Evolutionary conservation across 345 rosid species (phyloP).

Genomic region (Cardamine chenopodiifolia): DNA sequence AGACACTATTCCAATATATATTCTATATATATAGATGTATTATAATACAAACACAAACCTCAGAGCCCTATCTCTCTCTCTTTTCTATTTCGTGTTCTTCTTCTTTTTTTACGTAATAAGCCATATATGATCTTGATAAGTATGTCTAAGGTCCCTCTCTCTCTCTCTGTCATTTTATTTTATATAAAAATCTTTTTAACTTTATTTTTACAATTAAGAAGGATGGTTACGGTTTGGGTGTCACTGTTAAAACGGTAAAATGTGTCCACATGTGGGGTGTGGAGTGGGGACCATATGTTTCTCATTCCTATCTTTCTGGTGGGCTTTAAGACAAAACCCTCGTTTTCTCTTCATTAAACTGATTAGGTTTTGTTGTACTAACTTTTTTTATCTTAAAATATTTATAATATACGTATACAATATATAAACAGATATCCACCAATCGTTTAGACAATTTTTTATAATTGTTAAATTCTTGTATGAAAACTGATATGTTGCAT

Average conservation of each 20-base stretch:
- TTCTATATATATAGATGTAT: not conserved
- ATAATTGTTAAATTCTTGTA: slow-evolving; percentile 2
- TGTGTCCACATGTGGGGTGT: slow-evolving; percentile 61
- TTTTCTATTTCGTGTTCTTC: slow-evolving; percentile 36
- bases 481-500: not conserved
- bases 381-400: not conserved
- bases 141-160: slow-evolving; percentile 33
- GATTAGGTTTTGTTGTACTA: slow-evolving; percentile 40
- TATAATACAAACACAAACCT: slow-evolving; percentile 41
- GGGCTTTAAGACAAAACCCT: slow-evolving; percentile 48
- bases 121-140: slow-evolving; percentile 40
- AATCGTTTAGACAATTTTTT: not conserved
- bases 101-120: slow-evolving; percentile 21
- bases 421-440: not conserved
- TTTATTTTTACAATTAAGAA: slow-evolving; percentile 26
- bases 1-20: slow-evolving; percentile 26
- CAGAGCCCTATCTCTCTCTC: slow-evolving; percentile 46
- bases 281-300: slow-evolving; percentile 44
- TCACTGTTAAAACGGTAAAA: slow-evolving; percentile 50
- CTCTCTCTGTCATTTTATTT: slow-evolving; percentile 19
- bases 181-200: no score
- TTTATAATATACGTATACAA: not conserved
- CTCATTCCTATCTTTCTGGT: slow-evolving; percentile 43
- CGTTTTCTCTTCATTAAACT: slow-evolving; percentile 42
- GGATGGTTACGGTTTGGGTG: slow-evolving; percentile 46